These are phyloP conservation scores for Candida schatavii DNA, from an alignment of 805 yeast genomes.

Conservation along the genomic window DNA sequence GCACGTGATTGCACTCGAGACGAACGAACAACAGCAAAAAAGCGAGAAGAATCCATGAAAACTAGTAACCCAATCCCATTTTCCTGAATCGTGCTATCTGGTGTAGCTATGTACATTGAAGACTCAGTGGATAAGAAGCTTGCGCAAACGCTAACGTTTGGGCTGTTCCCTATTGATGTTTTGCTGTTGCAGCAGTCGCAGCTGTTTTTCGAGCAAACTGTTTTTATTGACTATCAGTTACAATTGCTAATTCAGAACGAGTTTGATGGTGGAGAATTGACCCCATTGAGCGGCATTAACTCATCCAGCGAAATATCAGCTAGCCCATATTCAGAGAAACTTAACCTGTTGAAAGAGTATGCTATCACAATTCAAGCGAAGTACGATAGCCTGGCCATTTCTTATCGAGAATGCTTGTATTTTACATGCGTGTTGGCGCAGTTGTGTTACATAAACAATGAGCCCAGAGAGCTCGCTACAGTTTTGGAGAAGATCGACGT, in stretches of 20 bases:
- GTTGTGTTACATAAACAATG: slow-evolving; percentile 27
- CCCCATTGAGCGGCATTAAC: slow-evolving; percentile 10
- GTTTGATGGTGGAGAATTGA: slow-evolving; percentile 21
- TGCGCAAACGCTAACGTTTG: slow-evolving; percentile 28
- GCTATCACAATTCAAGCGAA: slow-evolving; percentile 24
- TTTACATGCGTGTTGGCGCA: slow-evolving; percentile 32
- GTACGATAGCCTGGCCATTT: slow-evolving; percentile 19
- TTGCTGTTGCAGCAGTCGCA: slow-evolving; percentile 31
- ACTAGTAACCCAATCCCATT: too few species aligned
- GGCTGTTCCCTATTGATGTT: slow-evolving; percentile 37
- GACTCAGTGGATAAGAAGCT: slow-evolving; percentile 22
- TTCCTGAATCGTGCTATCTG: too few species aligned
- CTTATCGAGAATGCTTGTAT: slow-evolving; percentile 32
- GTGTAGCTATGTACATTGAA: slow-evolving; percentile 26
- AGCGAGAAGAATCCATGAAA: too few species aligned
- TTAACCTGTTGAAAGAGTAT: slow-evolving; percentile 25
- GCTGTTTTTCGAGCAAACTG: slow-evolving; percentile 30
- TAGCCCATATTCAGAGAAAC: slow-evolving; percentile 8
- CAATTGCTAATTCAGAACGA: slow-evolving; percentile 30
- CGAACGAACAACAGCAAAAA: too few species aligned
- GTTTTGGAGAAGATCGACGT: neutral
- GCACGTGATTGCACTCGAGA: too few species aligned
- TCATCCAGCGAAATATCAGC: slow-evolving; percentile 5
- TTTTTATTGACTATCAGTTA: slow-evolving; percentile 37
- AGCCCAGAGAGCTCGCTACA: slow-evolving; percentile 17